These are phyloP conservation scores for Chenopodium album DNA, from an alignment of 148 eudicot species.

Conservation along the genomic window DNA sequence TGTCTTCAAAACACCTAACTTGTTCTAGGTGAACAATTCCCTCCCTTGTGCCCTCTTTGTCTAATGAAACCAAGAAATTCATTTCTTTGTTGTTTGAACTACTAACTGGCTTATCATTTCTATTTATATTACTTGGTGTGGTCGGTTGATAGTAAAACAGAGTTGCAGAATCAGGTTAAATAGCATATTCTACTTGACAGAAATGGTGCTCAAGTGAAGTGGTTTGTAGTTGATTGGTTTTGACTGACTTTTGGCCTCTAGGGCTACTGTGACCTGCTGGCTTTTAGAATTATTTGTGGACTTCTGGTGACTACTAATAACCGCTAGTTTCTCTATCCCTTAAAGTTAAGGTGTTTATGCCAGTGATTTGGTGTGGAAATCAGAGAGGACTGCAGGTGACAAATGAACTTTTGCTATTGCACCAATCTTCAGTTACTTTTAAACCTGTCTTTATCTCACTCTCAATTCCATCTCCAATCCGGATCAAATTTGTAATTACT, in stretches of 20 bases:
- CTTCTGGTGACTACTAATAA: background rate
- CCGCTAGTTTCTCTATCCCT: background rate
- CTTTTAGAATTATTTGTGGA: background rate
- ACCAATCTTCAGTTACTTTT: no score
- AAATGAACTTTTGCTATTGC: background rate
- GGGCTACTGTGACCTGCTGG: background rate
- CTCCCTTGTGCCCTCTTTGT: background rate
- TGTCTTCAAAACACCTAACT: background rate
- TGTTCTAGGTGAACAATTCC: background rate
- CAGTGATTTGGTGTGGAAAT: background rate
- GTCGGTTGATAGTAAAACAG: background rate
- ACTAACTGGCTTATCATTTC: background rate
- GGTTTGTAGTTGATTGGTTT: background rate
- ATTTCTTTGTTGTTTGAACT: background rate
- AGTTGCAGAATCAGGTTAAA: background rate
- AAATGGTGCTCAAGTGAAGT: background rate
- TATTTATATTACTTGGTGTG: background rate
- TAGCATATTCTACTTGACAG: background rate
- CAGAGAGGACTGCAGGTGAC: background rate
- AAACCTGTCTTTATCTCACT: no score
- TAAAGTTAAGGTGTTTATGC: background rate
- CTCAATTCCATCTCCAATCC: background rate
- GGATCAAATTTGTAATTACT: background rate
- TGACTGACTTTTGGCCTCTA: background rate
- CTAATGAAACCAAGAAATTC: background rate